Evolutionary conservation across 1,139 yeast genomes (phyloP).

Genomic region (Pneumocystis jirovecii): DNA sequence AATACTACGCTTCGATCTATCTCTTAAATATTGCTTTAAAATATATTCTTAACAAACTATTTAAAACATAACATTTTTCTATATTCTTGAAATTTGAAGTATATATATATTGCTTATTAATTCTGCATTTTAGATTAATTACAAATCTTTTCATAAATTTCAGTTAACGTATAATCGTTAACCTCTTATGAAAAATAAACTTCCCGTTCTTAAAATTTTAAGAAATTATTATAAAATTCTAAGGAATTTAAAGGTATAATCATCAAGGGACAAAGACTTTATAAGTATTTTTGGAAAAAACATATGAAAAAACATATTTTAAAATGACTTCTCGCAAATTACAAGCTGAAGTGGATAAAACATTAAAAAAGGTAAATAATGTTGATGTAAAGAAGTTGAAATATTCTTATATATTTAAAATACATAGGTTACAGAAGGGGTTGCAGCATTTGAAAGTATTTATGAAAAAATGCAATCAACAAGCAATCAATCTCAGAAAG

Average conservation of each 20-base stretch:
- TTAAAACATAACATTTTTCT: not conserved
- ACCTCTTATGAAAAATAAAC: not conserved
- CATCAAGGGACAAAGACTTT: not conserved
- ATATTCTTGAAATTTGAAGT: not conserved
- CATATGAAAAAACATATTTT: not conserved
- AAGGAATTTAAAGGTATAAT: too few species aligned
- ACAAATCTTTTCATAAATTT: not conserved
- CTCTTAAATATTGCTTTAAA: not conserved
- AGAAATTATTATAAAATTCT: too few species aligned
- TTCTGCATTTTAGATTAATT: not conserved
- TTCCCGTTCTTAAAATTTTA: not conserved
- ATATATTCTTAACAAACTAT: not conserved
- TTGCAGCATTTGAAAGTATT: constrained; percentile 68
- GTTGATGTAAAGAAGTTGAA: not conserved
- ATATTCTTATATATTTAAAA: not conserved
- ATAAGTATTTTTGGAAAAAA: not conserved
- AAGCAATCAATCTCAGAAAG: constrained; percentile 80
- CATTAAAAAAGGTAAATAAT: constrained; percentile 61
- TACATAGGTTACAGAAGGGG: constrained; percentile 32
- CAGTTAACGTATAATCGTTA: not conserved
- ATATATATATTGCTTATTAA: not conserved
- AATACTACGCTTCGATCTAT: not conserved
- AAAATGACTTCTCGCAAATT: not conserved
- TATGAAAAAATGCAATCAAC: constrained; percentile 75
- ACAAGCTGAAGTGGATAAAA: constrained; percentile 69